Percentiles rank a stretch among this genome's conserved stretches.
These are phyloP conservation scores for Polytrichum commune DNA, from an alignment of 225 moss, liverwort and hornwort genomes.

Conservation along the genomic window DNA sequence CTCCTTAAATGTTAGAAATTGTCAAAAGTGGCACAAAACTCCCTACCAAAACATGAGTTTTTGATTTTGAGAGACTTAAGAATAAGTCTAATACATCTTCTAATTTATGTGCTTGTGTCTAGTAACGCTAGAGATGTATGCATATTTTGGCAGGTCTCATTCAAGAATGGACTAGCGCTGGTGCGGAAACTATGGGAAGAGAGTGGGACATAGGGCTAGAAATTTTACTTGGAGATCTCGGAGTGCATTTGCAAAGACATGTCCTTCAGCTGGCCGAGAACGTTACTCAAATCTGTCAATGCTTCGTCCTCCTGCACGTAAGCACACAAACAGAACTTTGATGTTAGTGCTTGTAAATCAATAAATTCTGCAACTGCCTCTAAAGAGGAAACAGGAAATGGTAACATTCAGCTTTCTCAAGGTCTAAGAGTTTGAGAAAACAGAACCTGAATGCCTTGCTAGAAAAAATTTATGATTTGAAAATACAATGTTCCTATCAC, in stretches of 20 bases:
- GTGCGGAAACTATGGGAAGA: not conserved
- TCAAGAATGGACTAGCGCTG: no score
- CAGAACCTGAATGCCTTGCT: no score
- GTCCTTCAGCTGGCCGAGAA: conserved; percentile 47
- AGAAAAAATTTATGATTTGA: no score
- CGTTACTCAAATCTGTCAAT: conserved; percentile 42
- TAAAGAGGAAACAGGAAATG: no score
- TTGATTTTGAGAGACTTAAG: no score
- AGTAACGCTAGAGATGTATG: not conserved
- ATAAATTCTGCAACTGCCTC: not conserved
- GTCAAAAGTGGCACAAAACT: no score
- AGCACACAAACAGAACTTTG: not conserved
- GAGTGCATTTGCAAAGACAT: conserved; percentile 51
- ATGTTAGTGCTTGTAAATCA: not conserved
- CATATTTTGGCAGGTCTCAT: not conserved
- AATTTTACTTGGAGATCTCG: conserved; percentile 45
- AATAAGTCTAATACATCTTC: no score
- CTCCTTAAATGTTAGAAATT: no score
- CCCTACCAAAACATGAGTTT: no score
- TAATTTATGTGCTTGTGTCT: not conserved
- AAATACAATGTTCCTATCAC: no score
- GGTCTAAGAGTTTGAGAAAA: no score
- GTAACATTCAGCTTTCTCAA: no score
- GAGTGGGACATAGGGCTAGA: not conserved
- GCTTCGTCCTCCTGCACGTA: conserved; percentile 43